Evolutionary conservation across 176 grass and related monocot species (phyloP), one percentile per base, ranked within the genome.

Genomic region (Leersia perrieri): DNA sequence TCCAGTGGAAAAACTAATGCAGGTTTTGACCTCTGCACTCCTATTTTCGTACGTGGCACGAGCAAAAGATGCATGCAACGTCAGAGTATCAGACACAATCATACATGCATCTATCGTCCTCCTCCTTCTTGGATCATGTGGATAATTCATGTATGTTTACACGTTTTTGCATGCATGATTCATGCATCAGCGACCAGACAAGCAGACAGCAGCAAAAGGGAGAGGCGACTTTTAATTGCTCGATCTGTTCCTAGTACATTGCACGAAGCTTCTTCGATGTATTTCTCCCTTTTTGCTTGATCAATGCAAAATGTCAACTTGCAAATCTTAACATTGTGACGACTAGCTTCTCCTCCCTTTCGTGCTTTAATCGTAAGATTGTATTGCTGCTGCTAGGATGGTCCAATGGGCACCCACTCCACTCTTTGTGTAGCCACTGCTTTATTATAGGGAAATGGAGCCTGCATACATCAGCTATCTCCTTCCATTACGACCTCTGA

Each of bases 51-150:
- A n/a, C n/a, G n/a, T n/a, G n/a, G n/a, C n/a, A n/a, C n/a, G n/a
- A n/a, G n/a, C n/a, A n/a, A n/a, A n/a, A n/a, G n/a, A n/a, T n/a
- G 39, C 67, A 31, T 15, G 29, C 55, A 85, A 27, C 66, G 72
- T 85, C 13, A 3, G 67, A 79, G 75, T 66, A 78, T 85, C 13
- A 3, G 67, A 79, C 83, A 64, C 16, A 30, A 70, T 44, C 36
- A 51, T 63, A 12, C 2, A 7, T 51, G 10, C 36, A 14, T 27
- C 44, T 12, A 49, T 64, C 32, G 61, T 53, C 57, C 33, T 32
- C 13, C 42, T 38, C 15, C 30, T 32, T 18, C 13, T 33, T 25
- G 10, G 1, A 49, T 38, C 6, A 38, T 10, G 38, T 9, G 15
- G 64, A 51, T 51, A 14, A 49, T 49, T 3, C 45, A 51, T 51